phyloP scores from a whole-genome alignment of 169 alveolate genomes.

The Theileria equi region DNA sequence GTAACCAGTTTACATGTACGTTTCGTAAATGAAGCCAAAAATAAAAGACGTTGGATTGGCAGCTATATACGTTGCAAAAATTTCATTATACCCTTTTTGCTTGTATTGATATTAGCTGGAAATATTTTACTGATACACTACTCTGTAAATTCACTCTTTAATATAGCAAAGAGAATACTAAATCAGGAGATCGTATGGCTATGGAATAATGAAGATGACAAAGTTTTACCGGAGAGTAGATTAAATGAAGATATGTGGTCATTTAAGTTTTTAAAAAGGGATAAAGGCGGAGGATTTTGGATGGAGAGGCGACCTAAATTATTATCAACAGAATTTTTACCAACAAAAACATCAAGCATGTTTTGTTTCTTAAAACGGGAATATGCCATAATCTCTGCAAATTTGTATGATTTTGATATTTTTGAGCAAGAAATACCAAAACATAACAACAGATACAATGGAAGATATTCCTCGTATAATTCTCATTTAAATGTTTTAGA shows the following conservation, averaged over 20 bases:
- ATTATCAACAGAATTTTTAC: not conserved
- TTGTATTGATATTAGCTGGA: not conserved
- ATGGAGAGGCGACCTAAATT: not conserved
- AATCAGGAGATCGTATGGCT: conserved; percentile 3
- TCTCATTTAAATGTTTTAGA: no score
- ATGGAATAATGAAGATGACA: not conserved
- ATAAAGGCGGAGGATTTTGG: not conserved
- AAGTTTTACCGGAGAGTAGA: conserved; percentile 8
- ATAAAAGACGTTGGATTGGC: no score
- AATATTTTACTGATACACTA: not conserved
- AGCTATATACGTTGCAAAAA: no score
- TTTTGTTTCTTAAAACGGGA: no score
- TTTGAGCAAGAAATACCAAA: conserved; percentile 1
- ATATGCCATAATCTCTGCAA: no score
- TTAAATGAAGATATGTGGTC: conserved; percentile 1
- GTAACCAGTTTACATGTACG: no score
- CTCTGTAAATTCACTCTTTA: not conserved
- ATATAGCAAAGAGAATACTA: not conserved
- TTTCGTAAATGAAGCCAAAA: not conserved
- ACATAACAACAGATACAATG: conserved; percentile 13
- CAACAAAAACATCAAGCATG: no score
- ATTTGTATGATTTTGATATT: no score
- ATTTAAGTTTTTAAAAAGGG: not conserved
- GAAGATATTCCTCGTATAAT: conserved; percentile 24
- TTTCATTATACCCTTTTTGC: not conserved